Conservation (phyloP, 495 filamentous ascomycete genomes). For the Niebla homalea region DNA sequence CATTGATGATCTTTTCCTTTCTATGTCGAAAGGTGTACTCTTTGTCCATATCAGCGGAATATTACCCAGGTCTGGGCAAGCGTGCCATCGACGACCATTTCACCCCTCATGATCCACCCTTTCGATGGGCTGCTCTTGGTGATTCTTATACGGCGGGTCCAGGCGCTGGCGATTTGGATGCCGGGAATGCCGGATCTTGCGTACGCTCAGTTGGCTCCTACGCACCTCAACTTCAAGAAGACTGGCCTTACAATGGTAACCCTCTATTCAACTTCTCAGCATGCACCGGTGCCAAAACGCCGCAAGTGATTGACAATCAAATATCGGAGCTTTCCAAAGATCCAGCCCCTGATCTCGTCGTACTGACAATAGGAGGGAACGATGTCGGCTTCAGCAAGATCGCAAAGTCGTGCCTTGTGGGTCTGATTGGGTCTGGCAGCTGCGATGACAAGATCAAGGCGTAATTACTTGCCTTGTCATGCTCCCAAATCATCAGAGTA, state of each 20-base stretch:
- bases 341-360: background rate
- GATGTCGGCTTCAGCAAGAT: constrained; percentile 2
- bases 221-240: background rate
- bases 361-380: constrained; percentile 1
- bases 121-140: background rate
- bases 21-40: no score
- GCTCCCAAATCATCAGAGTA: no score
- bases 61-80: no score
- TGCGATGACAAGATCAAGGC: background rate
- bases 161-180: background rate
- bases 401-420: background rate
- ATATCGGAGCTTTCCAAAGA: background rate
- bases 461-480: no score
- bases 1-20: no score
- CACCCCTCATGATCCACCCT: background rate
- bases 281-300: background rate
- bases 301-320: background rate
- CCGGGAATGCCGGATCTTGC: background rate
- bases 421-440: background rate
- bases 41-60: no score
- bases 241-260: background rate
- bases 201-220: background rate
- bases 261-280: background rate
- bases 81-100: background rate
- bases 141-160: constrained; percentile 5